A percentile compares a stretch with the other conserved stretches of the same genome.
These are phyloP conservation scores for Phytopythium chamaehyphon DNA, from an alignment of 352 stramenopile genomes.

Conservation along the genomic window DNA sequence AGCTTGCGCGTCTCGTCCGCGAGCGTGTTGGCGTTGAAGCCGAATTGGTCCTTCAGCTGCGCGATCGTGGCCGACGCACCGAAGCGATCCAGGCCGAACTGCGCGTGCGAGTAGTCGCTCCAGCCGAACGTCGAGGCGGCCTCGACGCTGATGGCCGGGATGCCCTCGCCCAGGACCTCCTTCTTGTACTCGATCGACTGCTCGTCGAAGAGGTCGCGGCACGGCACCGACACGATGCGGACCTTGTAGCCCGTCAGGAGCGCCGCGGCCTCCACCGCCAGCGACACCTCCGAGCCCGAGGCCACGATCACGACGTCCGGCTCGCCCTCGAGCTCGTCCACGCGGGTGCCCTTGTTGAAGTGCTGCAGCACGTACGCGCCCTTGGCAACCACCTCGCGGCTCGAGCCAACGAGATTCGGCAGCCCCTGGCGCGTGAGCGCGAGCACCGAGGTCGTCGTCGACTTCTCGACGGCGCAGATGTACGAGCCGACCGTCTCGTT, in stretches of 20 bases:
- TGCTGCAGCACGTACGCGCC: slow-evolving; percentile 84
- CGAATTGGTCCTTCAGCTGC: slow-evolving; percentile 93
- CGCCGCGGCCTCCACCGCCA: slow-evolving; percentile 95
- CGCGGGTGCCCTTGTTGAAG: slow-evolving; percentile 74
- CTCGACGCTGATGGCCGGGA: slow-evolving; percentile 96
- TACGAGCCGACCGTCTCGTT: slow-evolving; percentile 98
- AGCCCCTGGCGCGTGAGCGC: slow-evolving; percentile 91
- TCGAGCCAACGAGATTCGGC: slow-evolving; percentile 88
- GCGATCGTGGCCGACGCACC: slow-evolving; percentile 84
- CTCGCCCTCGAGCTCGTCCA: slow-evolving; percentile 59
- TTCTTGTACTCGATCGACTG: slow-evolving; percentile 96
- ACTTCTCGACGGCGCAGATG: slow-evolving; percentile 79
- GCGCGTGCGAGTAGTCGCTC: slow-evolving; percentile 94
- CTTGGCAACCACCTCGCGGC: slow-evolving; percentile 88
- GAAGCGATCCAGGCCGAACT: slow-evolving; percentile 90
- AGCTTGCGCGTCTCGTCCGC: slow-evolving; percentile 89
- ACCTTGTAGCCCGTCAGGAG: slow-evolving; percentile 79
- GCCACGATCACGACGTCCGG: slow-evolving; percentile 92
- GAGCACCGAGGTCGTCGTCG: slow-evolving; percentile 92
- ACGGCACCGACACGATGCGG: slow-evolving; percentile 97
- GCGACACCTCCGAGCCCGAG: slow-evolving; percentile 95
- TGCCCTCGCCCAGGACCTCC: slow-evolving; percentile 91
- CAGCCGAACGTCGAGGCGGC: slow-evolving; percentile 93
- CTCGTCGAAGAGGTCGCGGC: slow-evolving; percentile 96
- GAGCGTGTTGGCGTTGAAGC: slow-evolving; percentile 95